Evolutionary conservation across 2,329 filamentous ascomycete species (phyloP).

Genomic region (Ophiocordyceps camponoti-leonardi): DNA sequence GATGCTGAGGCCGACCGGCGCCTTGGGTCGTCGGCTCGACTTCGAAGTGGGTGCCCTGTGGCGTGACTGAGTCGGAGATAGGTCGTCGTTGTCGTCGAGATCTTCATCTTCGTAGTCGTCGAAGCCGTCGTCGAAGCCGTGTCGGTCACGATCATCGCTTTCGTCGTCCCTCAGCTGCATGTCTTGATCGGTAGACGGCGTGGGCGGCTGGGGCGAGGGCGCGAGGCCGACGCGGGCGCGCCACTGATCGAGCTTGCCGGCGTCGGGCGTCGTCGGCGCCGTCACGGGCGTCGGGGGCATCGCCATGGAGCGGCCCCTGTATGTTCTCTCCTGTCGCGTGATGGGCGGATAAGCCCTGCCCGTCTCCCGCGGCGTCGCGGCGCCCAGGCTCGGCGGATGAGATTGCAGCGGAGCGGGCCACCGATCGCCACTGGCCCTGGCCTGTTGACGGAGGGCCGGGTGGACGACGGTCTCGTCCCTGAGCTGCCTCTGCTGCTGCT

Average conservation of each 20-base stretch:
- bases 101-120: neutral
- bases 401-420: slow-evolving; percentile 12
- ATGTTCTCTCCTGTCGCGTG: slow-evolving; percentile 12
- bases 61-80: neutral
- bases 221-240: slow-evolving; percentile 11
- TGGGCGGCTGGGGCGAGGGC: slow-evolving; percentile 1
- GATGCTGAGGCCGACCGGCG: neutral
- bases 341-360: slow-evolving; percentile 18
- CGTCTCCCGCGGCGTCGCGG: neutral
- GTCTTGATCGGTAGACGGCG: slow-evolving; percentile 1
- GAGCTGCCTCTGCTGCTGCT: slow-evolving; percentile 4
- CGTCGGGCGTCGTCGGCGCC: slow-evolving; percentile 12
- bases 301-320: slow-evolving; percentile 10
- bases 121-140: neutral
- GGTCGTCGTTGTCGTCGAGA: neutral
- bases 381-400: slow-evolving; percentile 3
- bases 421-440: slow-evolving; percentile 7
- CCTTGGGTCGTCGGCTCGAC: neutral
- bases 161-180: slow-evolving; percentile 1
- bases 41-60: neutral
- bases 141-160: neutral
- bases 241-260: slow-evolving; percentile 16
- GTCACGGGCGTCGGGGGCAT: slow-evolving; percentile 12
- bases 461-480: slow-evolving; percentile 12
- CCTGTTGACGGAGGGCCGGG: slow-evolving; percentile 15